A percentile compares a stretch with the other conserved stretches of the same genome.
Conservation (phyloP, 2,329 filamentous ascomycete genomes). For the Xylariaceae sp. region DNA sequence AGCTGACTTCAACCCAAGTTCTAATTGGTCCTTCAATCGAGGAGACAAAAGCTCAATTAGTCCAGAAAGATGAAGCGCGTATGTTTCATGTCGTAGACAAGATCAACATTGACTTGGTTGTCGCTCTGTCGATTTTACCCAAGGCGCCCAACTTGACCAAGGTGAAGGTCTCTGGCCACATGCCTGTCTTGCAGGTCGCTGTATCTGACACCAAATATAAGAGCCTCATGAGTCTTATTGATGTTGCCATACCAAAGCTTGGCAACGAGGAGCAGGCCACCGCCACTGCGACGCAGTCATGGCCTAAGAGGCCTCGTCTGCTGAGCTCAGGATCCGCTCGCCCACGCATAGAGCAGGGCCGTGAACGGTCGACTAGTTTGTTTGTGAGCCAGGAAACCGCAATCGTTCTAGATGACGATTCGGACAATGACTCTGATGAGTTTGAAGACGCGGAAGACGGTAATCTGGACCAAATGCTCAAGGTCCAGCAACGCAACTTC, state of each 20-base stretch:
- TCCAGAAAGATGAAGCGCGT: slow-evolving; percentile 59
- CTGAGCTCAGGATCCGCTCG: slow-evolving; percentile 44
- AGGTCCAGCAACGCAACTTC: slow-evolving; percentile 83
- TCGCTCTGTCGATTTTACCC: slow-evolving; percentile 96
- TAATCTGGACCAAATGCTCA: slow-evolving; percentile 52
- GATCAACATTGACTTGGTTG: slow-evolving; percentile 94
- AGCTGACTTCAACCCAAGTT: slow-evolving; percentile 89
- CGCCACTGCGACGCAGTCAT: slow-evolving; percentile 22
- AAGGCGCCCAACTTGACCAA: slow-evolving; percentile 91
- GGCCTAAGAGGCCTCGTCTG: slow-evolving; percentile 41
- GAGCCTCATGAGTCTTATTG: slow-evolving; percentile 89
- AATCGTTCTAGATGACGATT: slow-evolving; percentile 72
- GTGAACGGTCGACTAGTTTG: slow-evolving; percentile 62
- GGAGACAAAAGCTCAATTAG: slow-evolving; percentile 77
- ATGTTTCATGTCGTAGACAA: slow-evolving; percentile 88
- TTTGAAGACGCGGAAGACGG: slow-evolving; percentile 64
- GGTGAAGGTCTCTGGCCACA: slow-evolving; percentile 81
- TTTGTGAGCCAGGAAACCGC: slow-evolving; percentile 68
- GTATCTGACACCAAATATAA: slow-evolving; percentile 97
- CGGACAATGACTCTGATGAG: slow-evolving; percentile 57
- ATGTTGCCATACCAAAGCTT: slow-evolving; percentile 88
- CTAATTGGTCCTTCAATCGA: slow-evolving; percentile 92
- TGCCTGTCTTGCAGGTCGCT: slow-evolving; percentile 86
- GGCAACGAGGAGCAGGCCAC: slow-evolving; percentile 40
- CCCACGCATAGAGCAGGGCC: slow-evolving; percentile 42